These are phyloP conservation scores for Euphorbia peplus DNA, from an alignment of 345 rosid genomes.

Conservation along the genomic window DNA sequence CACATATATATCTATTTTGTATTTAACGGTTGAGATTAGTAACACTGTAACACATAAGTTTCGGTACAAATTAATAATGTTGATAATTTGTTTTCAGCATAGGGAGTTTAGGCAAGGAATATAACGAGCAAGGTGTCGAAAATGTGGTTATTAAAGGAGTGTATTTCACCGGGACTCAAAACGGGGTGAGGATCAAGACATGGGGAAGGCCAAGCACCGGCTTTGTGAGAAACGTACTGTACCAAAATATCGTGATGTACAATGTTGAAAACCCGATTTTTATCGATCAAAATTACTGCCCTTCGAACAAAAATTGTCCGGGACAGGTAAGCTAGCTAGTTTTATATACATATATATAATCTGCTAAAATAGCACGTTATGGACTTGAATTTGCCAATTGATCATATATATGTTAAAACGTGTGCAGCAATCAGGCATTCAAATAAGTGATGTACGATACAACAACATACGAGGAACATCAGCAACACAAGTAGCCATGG, in stretches of 20 bases:
- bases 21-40: neutral
- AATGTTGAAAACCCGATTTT: constrained; percentile 21
- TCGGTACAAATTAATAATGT: too few relatives aligned
- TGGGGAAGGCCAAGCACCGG: constrained; percentile 16
- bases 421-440: constrained; percentile 13
- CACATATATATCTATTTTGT: neutral
- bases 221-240: neutral
- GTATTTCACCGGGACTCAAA: constrained; percentile 6
- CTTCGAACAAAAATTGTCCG: constrained; percentile 4
- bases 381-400: too few relatives aligned
- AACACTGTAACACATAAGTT: too few relatives aligned
- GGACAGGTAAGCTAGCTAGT: neutral
- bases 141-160: constrained; percentile 6
- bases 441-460: constrained; percentile 2
- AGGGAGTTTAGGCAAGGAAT: constrained; percentile 17
- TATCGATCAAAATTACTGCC: constrained; percentile 19
- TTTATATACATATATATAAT: too few relatives aligned
- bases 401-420: too few relatives aligned
- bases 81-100: neutral
- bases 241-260: constrained; percentile 3
- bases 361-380: too few relatives aligned
- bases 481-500: constrained; percentile 20
- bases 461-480: constrained; percentile 19
- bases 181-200: constrained; percentile 14
- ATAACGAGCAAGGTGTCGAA: constrained; percentile 11